These are phyloP conservation scores for Aristolochia fimbriata DNA, from an alignment of 164 flowering plant species.

Conservation along the genomic window DNA sequence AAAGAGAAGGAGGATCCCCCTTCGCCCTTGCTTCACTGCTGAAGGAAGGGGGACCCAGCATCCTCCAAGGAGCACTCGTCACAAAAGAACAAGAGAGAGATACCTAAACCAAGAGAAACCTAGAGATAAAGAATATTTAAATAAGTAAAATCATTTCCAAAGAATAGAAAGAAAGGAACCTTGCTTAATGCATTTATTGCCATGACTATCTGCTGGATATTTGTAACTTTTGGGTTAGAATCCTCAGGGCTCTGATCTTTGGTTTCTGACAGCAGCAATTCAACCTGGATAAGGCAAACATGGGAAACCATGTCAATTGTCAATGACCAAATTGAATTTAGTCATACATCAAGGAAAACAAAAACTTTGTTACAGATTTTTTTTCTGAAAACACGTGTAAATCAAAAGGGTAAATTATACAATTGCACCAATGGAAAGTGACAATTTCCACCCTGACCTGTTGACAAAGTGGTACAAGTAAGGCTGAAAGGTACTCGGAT, in stretches of 20 bases:
- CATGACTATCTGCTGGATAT: slow-evolving; percentile 70
- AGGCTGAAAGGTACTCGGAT: slow-evolving; percentile 68
- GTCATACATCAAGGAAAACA: background rate
- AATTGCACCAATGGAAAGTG: slow-evolving; percentile 2
- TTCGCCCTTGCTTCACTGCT: no score
- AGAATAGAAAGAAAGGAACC: slow-evolving; percentile 27
- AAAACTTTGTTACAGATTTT: background rate
- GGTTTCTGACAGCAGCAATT: slow-evolving; percentile 44
- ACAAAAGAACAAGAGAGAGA: no score
- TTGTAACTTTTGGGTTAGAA: slow-evolving; percentile 39
- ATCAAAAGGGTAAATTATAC: background rate
- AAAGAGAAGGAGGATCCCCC: no score
- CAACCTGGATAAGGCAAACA: slow-evolving; percentile 46
- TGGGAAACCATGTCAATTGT: no score
- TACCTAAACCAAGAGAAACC: no score
- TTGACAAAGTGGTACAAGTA: slow-evolving; percentile 88
- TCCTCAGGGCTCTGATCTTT: slow-evolving; percentile 41
- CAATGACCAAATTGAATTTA: background rate
- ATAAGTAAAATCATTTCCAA: background rate
- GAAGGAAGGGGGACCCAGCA: no score
- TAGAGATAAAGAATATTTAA: background rate
- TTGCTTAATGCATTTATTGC: slow-evolving; percentile 96
- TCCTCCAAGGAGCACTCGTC: no score
- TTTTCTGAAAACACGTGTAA: background rate
- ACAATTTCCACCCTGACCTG: slow-evolving; percentile 44